These are phyloP conservation scores for Suhomyces yuchorum DNA, from an alignment of 1,139 yeast species.

Conservation along the genomic window DNA sequence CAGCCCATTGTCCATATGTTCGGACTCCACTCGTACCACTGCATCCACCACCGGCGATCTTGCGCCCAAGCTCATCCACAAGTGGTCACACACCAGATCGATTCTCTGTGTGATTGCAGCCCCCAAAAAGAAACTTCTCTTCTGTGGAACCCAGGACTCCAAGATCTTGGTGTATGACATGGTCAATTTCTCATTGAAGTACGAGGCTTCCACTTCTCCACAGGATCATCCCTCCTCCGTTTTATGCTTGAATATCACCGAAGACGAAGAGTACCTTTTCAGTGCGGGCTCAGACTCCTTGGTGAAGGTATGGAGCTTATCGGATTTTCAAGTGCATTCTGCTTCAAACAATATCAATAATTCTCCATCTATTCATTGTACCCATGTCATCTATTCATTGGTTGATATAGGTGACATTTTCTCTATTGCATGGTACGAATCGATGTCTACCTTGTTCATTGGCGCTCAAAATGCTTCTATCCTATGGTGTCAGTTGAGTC, in stretches of 20 bases:
- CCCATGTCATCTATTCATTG: conserved; percentile 76
- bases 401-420: conserved; percentile 94
- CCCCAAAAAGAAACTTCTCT: conserved; percentile 57
- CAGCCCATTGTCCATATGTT: conserved; percentile 5
- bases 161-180: conserved; percentile 72
- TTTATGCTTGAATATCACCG: conserved; percentile 61
- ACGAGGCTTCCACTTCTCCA: conserved; percentile 33
- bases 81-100: conserved; percentile 75
- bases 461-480: conserved; percentile 94
- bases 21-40: conserved; percentile 4
- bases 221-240: conserved; percentile 74
- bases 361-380: conserved; percentile 27
- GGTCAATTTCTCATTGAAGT: conserved; percentile 57
- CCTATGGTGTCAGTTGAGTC: conserved; percentile 59
- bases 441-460: conserved; percentile 63
- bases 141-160: conserved; percentile 96
- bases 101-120: conserved; percentile 78
- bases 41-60: not conserved
- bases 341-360: not conserved
- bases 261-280: conserved; percentile 64
- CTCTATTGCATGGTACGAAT: conserved; percentile 71
- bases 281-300: conserved; percentile 91
- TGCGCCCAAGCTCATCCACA: conserved; percentile 47
- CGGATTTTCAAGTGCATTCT: conserved; percentile 5
- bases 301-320: conserved; percentile 79